Evolutionary conservation across 768 basidiomycete genomes (phyloP).

Genomic region (Termitomyces sp.): DNA sequence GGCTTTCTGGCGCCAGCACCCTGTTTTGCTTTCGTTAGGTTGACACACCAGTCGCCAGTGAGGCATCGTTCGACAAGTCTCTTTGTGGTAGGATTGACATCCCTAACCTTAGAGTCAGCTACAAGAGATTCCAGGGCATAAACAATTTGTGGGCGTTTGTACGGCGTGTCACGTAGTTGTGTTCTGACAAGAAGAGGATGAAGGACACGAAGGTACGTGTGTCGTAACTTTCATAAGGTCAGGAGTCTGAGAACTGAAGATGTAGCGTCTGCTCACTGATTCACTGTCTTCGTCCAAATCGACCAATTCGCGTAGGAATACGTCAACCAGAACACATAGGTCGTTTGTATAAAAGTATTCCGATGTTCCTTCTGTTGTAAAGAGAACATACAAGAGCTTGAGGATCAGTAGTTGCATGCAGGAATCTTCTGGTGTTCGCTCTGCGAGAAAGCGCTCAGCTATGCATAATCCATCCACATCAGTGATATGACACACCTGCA

Average conservation of each 20-base stretch:
- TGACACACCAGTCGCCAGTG: constrained; percentile 79
- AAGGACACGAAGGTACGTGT: constrained; percentile 94
- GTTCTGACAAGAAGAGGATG: constrained; percentile 94
- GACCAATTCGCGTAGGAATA: constrained; percentile 90
- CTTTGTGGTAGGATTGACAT: constrained; percentile 82
- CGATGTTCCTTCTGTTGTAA: constrained; percentile 86
- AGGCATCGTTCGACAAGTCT: constrained; percentile 92
- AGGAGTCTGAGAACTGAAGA: neutral
- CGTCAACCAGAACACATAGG: constrained; percentile 91
- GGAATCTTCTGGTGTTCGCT: constrained; percentile 81
- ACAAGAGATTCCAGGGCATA: constrained; percentile 75
- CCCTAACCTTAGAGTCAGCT: constrained; percentile 69
- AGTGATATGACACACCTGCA: constrained; percentile 54
- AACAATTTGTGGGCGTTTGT: constrained; percentile 90
- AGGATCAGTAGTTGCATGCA: constrained; percentile 94
- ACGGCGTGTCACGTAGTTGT: constrained; percentile 77
- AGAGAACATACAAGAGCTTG: constrained; percentile 91
- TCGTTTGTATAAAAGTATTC: constrained; percentile 99
- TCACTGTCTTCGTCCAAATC: constrained; percentile 93
- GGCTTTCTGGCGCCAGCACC: neutral
- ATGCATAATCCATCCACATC: neutral
- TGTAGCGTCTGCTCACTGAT: constrained; percentile 52
- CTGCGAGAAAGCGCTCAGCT: constrained; percentile 30
- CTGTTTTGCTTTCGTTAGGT: constrained; percentile 42
- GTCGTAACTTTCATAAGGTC: constrained; percentile 59